Base-by-base conservation (phyloP, 805 yeast species). In the Teunomyces lycoperdinae region DNA sequence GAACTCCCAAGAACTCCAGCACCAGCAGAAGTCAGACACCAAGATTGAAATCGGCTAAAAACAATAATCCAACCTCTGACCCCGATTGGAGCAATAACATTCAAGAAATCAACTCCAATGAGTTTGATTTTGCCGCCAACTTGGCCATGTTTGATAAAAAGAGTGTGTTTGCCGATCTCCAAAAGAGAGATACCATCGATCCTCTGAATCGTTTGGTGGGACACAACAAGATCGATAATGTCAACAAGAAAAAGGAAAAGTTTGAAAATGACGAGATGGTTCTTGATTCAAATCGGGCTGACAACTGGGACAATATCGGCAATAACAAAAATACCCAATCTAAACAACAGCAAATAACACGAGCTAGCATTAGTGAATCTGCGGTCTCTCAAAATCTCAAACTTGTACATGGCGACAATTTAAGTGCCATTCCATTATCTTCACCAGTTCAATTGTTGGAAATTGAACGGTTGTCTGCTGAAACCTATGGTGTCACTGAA, bases 121-220 rank as follows among this genome's bases (percentile, higher is more conserved):
- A 89, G 53, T 91, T 91, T 66, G 97, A 91, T 63, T 91, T 91
- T 65, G 88, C 81, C 47, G 84, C 88, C 10, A 88, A 87, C 60
- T 74, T 91, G 52, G 84, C 84, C 20, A 81, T 83, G 73, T 91
- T 91, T 59, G 94, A 91, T 64, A 91, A 91, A 64, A 71, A 76
- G 49, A 74, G 83, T 5, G 92, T 90, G 3, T 86, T 91, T 64
- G 87, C 85, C 43, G 89, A 89, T 60, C 77, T 91, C 58, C 81
- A 81, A 44, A 75, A 75, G 51, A 68, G 73, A 46, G 97, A 90
- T 60, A 76, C 72, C 14, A 73, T 81, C 13, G 80, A 76, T 34
- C 84, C 85, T 1, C 70, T 75, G 10, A 74, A 79, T 38, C 74
- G 96, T 54, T 73, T 89, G 41, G 96, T 87, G 5, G 83, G 89